Conservation (phyloP, 2,329 filamentous ascomycete species). For the Zalaria obscura region DNA sequence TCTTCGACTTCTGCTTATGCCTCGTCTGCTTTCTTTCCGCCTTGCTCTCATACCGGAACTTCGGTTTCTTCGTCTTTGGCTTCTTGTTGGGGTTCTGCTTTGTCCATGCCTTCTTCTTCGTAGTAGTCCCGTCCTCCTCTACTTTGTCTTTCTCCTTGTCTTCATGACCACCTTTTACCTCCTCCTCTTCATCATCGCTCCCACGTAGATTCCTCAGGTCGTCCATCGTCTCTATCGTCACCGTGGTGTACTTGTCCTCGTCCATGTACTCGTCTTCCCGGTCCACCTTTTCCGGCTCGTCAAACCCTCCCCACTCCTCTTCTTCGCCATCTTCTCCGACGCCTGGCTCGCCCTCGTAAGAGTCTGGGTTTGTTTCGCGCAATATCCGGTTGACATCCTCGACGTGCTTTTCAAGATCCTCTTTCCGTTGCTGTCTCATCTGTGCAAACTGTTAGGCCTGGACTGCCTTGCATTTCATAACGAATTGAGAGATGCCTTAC, state of each 20-base stretch:
- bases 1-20: constrained; percentile 52
- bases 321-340: constrained; percentile 7
- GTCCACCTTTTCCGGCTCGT: constrained; percentile 48
- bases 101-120: constrained; percentile 30
- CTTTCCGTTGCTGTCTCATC: constrained; percentile 71
- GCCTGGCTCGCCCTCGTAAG: constrained; percentile 16
- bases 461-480: neutral
- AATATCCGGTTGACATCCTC: constrained; percentile 59
- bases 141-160: constrained; percentile 2
- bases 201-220: constrained; percentile 29
- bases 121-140: constrained; percentile 1
- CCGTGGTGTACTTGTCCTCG: constrained; percentile 89
- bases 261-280: constrained; percentile 63
- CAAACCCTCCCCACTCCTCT: constrained; percentile 24
- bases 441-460: constrained; percentile 22
- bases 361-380: constrained; percentile 34
- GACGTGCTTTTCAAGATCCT: constrained; percentile 71
- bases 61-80: constrained; percentile 59
- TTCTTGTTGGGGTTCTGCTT: constrained; percentile 35
- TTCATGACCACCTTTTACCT: neutral
- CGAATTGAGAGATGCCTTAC: constrained; percentile 33
- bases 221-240: constrained; percentile 81
- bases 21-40: constrained; percentile 54
- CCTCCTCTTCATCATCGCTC: constrained; percentile 2
- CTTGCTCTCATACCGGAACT: constrained; percentile 89